Base-by-base conservation (phyloP, 163 green algal genomes). In the Scenedesmus sp. region DNA sequence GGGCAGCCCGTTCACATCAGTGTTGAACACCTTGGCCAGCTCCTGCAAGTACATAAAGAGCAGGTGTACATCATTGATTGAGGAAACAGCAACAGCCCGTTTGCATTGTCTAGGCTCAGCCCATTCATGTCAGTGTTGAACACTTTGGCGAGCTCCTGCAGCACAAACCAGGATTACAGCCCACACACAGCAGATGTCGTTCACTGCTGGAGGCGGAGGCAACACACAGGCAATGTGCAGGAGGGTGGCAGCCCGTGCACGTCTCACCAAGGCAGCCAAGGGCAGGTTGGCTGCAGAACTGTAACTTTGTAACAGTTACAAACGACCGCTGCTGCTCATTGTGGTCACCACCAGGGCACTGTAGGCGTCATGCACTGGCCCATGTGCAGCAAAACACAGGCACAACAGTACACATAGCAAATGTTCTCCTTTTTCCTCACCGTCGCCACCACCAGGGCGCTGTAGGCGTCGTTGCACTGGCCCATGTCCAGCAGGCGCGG, bases 401-500 rank as follows among this genome's bases (percentile, higher is more conserved):
- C 59, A 64, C 8, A 64, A 64, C 59, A n/a, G 2, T 62, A 66
- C 74, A 81, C 34, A 60, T 34, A 85, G 77, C 15, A 60, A 7
- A 18, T 5, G 34, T 20, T 59, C 26, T 59, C 10, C 73, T 34
- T 13, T 46, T 34, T 8, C 12, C 90, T 93, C 85, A 93, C 92
- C 12, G 59, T 94, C 18, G 96, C 96, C 54, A 97, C 96, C 81
- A 95, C 93, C n/a, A 97, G 79, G 1, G 96, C 96, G 16, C 66
- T 89, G 94, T 97, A 97, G 15, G 95, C 92, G 83, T 97, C 95
- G 94, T 97, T 97, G 92, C 95, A 97, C 94, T 97, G 96, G n/a
- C 96, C 96, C 95, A 98, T 97, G 94, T 98, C 96, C 87, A 98
- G 87, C 93, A 98, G 93, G 88, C 96, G 96, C 8, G 96, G 96